phyloP scores from a whole-genome alignment of 345 rosid genomes.

The Brassica nigra region DNA sequence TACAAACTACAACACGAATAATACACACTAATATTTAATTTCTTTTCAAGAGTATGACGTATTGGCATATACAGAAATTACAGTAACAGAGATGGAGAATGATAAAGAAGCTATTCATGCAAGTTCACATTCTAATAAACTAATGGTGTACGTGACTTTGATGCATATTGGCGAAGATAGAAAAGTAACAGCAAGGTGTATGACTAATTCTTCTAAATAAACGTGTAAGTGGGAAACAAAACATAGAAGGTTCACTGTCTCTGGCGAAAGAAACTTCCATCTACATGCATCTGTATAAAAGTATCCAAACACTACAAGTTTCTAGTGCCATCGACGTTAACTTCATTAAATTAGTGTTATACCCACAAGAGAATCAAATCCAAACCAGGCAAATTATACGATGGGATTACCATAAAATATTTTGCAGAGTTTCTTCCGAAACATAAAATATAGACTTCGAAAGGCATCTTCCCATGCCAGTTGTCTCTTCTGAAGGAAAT shows the following conservation, averaged over 20 bases:
- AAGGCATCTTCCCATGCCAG: conserved; percentile 89
- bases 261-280: background rate
- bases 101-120: conserved; percentile 15
- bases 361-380: background rate
- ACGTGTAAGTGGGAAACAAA: conserved; percentile 3
- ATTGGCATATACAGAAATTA: background rate
- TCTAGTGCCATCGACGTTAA: conserved; percentile 3
- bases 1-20: conserved; percentile 56
- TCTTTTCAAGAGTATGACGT: background rate
- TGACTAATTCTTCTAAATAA: background rate
- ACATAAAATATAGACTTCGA: conserved; percentile 79
- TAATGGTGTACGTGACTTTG: conserved; percentile 3
- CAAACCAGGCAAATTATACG: conserved; percentile 1
- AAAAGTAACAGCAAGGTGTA: background rate
- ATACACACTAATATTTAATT: conserved; percentile 9
- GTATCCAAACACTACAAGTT: conserved; percentile 9
- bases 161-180: conserved; percentile 2
- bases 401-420: conserved; percentile 77
- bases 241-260: background rate
- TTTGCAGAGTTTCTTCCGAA: conserved; percentile 69
- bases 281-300: conserved; percentile 22
- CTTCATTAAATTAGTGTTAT: background rate
- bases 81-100: conserved; percentile 6
- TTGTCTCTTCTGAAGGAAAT: conserved; percentile 69
- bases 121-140: conserved; percentile 16